Percentiles rank a stretch among this genome's conserved stretches.
Conservation (phyloP, 257 asterid genomes). For the Jasminum sambac region DNA sequence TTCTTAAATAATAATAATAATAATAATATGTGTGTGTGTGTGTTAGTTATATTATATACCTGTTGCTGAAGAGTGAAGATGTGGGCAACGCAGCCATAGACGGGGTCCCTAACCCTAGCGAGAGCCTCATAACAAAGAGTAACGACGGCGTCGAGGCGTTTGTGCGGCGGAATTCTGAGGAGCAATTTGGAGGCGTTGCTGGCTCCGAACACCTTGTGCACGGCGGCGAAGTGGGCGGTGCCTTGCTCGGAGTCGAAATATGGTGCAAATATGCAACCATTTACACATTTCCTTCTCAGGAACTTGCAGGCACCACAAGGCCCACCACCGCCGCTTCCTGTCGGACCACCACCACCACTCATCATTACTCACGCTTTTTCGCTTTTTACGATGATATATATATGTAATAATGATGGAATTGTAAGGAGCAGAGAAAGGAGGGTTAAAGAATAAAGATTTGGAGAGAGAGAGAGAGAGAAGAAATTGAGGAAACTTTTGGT, state of each 20-base stretch:
- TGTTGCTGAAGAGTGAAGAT: slow-evolving; percentile 67
- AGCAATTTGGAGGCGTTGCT: slow-evolving; percentile 70
- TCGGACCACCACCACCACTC: slow-evolving; percentile 8
- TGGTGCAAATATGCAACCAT: slow-evolving; percentile 62
- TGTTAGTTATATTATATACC: no score
- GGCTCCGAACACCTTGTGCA: slow-evolving; percentile 70
- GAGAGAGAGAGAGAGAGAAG: slow-evolving; percentile 17
- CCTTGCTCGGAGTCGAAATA: slow-evolving; percentile 71
- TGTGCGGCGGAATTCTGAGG: slow-evolving; percentile 50
- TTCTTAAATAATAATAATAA: no score
- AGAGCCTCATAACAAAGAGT: slow-evolving; percentile 68
- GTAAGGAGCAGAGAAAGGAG: slow-evolving; percentile 1
- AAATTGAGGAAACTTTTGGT: slow-evolving; percentile 40
- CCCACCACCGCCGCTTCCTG: slow-evolving; percentile 27
- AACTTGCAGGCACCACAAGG: slow-evolving; percentile 83
- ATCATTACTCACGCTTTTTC: slow-evolving; percentile 17
- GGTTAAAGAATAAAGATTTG: slow-evolving; percentile 24
- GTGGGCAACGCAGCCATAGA: slow-evolving; percentile 66
- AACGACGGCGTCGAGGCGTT: slow-evolving; percentile 66
- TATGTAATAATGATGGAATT: no score
- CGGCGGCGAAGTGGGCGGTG: slow-evolving; percentile 65
- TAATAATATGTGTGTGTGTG: no score
- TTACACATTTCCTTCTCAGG: slow-evolving; percentile 58
- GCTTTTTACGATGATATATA: neutral
- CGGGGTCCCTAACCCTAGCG: slow-evolving; percentile 69